phyloP scores from a whole-genome alignment of 768 basidiomycete genomes.

The Sarcodon sp. region DNA sequence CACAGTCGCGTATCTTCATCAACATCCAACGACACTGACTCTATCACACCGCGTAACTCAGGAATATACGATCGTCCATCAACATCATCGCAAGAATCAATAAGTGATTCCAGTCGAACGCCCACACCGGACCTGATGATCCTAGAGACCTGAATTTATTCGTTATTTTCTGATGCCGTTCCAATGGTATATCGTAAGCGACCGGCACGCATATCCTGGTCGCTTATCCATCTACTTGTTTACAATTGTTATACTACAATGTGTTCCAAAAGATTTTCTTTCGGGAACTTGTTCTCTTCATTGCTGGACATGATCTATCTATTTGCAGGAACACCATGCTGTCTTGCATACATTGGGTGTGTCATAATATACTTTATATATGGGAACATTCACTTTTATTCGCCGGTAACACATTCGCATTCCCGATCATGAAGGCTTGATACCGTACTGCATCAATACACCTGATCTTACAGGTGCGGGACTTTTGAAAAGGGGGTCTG shows the following conservation, averaged over 20 bases:
- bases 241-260: not conserved
- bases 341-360: not conserved
- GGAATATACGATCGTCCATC: constrained; percentile 7
- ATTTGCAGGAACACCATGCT: constrained; percentile 5
- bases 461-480: constrained; percentile 48
- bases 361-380: not conserved
- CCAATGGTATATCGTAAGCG: too few relatives aligned
- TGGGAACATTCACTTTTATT: not conserved
- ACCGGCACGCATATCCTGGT: too few relatives aligned
- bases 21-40: not conserved
- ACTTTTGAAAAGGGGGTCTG: constrained; percentile 83
- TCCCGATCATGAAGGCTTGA: constrained; percentile 18
- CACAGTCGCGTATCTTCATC: not conserved
- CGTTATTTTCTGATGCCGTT: not conserved
- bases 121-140: not conserved
- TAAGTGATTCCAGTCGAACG: not conserved
- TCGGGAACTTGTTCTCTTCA: too few relatives aligned
- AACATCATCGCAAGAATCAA: constrained; percentile 12
- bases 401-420: not conserved
- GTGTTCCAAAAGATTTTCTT: too few relatives aligned
- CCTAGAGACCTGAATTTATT: not conserved
- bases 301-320: constrained; percentile 4
- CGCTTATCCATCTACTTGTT: too few relatives aligned
- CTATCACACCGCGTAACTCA: not conserved
- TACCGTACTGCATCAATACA: constrained; percentile 51